Base-by-base conservation (phyloP, 2,329 filamentous ascomycete species). In the Hypoxylon sp. region DNA sequence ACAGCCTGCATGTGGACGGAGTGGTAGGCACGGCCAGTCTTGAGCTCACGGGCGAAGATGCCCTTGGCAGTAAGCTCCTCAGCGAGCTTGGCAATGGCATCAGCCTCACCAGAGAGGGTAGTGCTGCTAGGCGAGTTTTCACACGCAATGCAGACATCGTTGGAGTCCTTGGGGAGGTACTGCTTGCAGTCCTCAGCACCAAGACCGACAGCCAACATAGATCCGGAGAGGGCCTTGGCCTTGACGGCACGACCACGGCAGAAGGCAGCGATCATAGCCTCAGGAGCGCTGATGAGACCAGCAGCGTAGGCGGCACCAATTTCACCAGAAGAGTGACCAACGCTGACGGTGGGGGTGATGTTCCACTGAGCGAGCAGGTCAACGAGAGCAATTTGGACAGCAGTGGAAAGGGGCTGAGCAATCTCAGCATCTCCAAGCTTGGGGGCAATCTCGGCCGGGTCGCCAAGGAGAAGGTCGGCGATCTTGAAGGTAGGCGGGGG, bases 51-150 rank as follows among this genome's bases (percentile, higher is more conserved):
- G 0, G 76, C 78, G 34, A 78, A 78, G 47, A 78, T 75, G 8
- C 77, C 70, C 13, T 71, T 65, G 3, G 72, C 73, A 23, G 71
- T 73, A 38, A 75, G 63, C 3, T 70, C 59, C 17, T 71, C 67
- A 55, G 68, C 72, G 2, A 80, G 63, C 1, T 65, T 64, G 59
- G 73, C 68, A 15, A 75, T 42, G 0, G 71, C 74, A 17, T 71
- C 72, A 7, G 75, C 74, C 4, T 78, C 74, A 5, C 78, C 77
- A 12, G 76, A 76, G 31, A 78, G 75, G 5, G 79, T 70, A 12
- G 76, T 75, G 52, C 79, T 76, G n/a, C 74, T 66, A 2, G 65
- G 50, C 3, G 78, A 73, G 32, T 73, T 70, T 3, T 75, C 72
- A 34, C 69, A 71, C 15, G 69, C 60, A 13, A 76, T 65, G 52